A percentile compares a stretch with the other conserved stretches of the same genome.
Conservation (phyloP, 306 rosid genomes). For the Medicago lupulina region DNA sequence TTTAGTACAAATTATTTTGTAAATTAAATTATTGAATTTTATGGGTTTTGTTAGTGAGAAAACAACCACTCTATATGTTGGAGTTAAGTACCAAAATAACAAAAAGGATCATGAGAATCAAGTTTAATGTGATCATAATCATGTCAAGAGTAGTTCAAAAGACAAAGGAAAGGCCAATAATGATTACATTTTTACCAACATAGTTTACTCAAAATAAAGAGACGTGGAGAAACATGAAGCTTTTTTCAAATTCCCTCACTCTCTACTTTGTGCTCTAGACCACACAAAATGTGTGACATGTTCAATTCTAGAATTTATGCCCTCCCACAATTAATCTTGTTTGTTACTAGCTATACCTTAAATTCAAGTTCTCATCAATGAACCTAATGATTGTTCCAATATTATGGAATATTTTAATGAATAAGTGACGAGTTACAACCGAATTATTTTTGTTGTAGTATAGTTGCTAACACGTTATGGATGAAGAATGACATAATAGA, state of each 20-base stretch:
- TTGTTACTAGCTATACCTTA: background rate
- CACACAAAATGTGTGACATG: background rate
- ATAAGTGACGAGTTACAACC: background rate
- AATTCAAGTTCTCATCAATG: background rate
- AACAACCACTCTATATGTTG: background rate
- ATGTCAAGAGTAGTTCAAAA: background rate
- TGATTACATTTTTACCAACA: background rate
- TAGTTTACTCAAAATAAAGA: background rate
- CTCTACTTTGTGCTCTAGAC: constrained; percentile 10
- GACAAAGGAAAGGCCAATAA: background rate
- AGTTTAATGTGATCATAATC: background rate
- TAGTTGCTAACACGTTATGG: constrained; percentile 16
- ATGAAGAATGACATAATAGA: constrained; percentile 25
- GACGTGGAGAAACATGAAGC: background rate
- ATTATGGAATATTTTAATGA: constrained; percentile 21
- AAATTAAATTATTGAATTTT: background rate
- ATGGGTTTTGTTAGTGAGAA: background rate
- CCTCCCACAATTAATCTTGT: background rate
- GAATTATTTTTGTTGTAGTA: background rate
- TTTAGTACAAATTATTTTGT: background rate
- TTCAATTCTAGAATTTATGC: constrained; percentile 9
- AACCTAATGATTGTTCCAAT: background rate
- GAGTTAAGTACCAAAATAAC: background rate
- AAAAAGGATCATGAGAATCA: background rate
- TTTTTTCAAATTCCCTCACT: background rate